Evolutionary conservation across 1,284 basidiomycete genomes (phyloP).

Genomic region (Rhodotorula sp.): DNA sequence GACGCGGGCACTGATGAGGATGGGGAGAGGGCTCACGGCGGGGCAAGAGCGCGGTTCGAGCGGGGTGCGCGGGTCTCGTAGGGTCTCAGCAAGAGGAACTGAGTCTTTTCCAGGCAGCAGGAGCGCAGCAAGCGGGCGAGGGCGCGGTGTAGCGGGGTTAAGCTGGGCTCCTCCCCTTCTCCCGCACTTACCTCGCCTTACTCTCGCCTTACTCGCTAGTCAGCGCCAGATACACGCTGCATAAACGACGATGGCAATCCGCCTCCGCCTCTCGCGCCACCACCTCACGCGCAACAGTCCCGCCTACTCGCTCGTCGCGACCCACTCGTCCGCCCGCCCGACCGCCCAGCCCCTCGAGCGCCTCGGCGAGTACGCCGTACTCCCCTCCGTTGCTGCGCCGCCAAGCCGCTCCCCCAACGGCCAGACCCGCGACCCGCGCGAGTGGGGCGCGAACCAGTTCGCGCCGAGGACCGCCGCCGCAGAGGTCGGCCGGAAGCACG

Average conservation of each 20-base stretch:
- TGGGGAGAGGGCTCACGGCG: background rate
- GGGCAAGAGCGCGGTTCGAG: background rate
- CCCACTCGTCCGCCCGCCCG: constrained; percentile 14
- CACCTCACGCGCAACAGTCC: constrained; percentile 37
- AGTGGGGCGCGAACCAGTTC: constrained; percentile 32
- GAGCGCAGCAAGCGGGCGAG: too few relatives aligned
- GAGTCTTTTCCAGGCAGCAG: background rate
- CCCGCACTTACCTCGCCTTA: background rate
- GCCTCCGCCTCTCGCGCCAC: constrained; percentile 37
- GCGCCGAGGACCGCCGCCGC: background rate
- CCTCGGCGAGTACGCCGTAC: constrained; percentile 31
- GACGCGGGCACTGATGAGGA: background rate
- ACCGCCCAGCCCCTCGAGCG: constrained; percentile 35
- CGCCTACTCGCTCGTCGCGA: constrained; percentile 40
- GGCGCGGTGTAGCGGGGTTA: too few relatives aligned
- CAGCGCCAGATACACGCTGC: background rate
- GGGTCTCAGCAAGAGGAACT: rapidly evolving
- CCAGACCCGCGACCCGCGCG: background rate
- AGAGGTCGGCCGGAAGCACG: constrained; percentile 40
- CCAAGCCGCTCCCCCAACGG: constrained; percentile 32
- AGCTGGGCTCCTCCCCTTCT: too few relatives aligned
- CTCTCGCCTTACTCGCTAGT: background rate
- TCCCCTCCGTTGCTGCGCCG: constrained; percentile 16
- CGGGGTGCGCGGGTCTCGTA: background rate
- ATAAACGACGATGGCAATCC: constrained; percentile 13